Base-by-base conservation (phyloP, 2,329 filamentous ascomycete genomes). In the Alternaria atra region DNA sequence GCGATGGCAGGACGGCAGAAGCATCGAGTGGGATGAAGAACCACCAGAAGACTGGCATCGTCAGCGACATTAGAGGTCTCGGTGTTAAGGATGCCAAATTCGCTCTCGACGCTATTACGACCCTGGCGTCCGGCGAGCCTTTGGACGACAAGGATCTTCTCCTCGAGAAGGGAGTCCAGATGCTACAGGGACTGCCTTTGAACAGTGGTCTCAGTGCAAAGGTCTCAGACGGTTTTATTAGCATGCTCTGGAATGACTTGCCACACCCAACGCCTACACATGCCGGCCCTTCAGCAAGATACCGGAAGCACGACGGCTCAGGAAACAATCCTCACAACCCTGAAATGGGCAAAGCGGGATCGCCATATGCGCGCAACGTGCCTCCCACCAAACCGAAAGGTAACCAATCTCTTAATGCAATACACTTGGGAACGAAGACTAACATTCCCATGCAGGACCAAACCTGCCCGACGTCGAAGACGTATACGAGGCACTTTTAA, bases 381-480 rank as follows among this genome's bases (percentile, higher is more conserved):
- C 83, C 83, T 35, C 85, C 86, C 0, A 66, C 77, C 6, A 82
- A 83, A 66, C 77, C 82, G 5, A 84, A 85, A 70, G 83, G 83
- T n/a, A 46, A 43, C 46, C 17, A 9, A 17, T 13, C 8, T 34
- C 12, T 35, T 10, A 10, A 7, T 40, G 7, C 10, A 7, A 27
- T 8, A 34, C 5, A 50, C 9, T 20, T 20, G 15, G 4, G 5
- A 39, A 39, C 30, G 15, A 15, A 20, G 15, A 29, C 44, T 60
- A 8, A 60, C 52, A 32, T n/a, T 6, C 7, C 27, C 43, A 4
- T 6, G 42, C 29, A 79, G 20, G 69, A 42, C 81, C 63, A 71
- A 85, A 73, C 72, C 76, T 25, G 7, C 65, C 88, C 0, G 91
- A 92, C 67, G 89, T 92, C 88, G 0, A 89, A 86, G 70, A 87